Evolutionary conservation across 108 stramenopile genomes (phyloP), one percentile per base, ranked within the genome.

Genomic region (Aurantiochytrium sp.): DNA sequence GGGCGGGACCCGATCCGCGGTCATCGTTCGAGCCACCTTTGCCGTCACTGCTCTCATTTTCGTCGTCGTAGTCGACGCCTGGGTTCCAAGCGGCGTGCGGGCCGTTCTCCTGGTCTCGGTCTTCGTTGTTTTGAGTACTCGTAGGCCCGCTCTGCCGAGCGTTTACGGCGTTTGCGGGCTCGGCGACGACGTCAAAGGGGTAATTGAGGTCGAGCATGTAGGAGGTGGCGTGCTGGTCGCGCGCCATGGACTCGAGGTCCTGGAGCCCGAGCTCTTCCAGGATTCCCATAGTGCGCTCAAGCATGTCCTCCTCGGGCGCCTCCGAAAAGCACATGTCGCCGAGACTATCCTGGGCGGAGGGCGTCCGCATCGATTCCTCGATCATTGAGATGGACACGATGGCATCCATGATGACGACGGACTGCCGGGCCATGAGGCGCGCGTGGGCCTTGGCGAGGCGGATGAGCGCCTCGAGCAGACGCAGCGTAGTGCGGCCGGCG

Each of bases 391-490:
- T 41, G 2, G 85, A 31, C 10, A 88, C 81, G 42, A 88, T 42
- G 15, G 88, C 88, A 37, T 89, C 88, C 27, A 45, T 24, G 31
- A 88, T 50, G 21, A 36, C 42, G 10, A 50, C 90, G 8, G 10
- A 52, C 87, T 95, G 88, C 4, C 98, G 94, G 91, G 93, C 95
- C 95, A 97, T 96, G 88, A 98, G 91, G 37, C 97, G 91, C 12
- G 98, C 98, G 88, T 98, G 98, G 27, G 98, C 97, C 92, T 98
- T 96, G 4, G 97, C 92, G 37, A 98, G 69, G 4, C 98, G 95
- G 89, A 97, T 96, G 88, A 97, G 92, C 12, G 95, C 95, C 86
- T 98, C 97, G 41, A 98, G 91, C 87, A 97, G 95, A 10, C 98
- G 93, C 36, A 98, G 95, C 27, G 98, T 98, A 34, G 89, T 94